Evolutionary conservation across 306 rosid genomes (phyloP), one percentile per base, ranked within the genome.

Genomic region (Sphenostylis stenocarpa): DNA sequence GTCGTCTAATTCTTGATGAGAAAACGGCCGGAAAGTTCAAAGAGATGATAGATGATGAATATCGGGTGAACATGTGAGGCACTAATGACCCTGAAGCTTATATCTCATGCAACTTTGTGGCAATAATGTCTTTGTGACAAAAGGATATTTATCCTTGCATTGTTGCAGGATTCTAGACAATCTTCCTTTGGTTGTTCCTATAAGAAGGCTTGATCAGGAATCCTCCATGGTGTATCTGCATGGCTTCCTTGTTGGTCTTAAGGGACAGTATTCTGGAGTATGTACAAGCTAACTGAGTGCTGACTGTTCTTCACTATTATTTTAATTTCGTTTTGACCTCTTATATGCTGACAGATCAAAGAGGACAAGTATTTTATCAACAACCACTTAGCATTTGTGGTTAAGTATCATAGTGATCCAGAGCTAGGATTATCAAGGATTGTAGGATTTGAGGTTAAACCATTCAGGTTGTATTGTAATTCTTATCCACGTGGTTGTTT

Each of bases 1-100:
- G 81, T 52, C 74, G 74, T 26, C 16, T 77, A 53, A 13, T 11
- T 66, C 81, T 77, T 19, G 36, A 67, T 53, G 67, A 72, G 8
- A n/a, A 24, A 51, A 52, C 17, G 6, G 44, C 45, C 33, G 6
- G 17, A 38, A 67, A 38, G 23, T 66, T 77, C 74, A 66, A 39
- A 67, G 81, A 77, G 38, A 77, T 66, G 74, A 77, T 77, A 38
- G 56, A 76, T 11, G 81, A 77, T 17, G 81, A 76, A 20, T 77
- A 77, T 66, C 56, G 67, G 31, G 81, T 77, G 74, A 77, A 66
- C 56, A 77, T 77, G 81, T 77, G 56, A 66, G 81, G 43, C 81
- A 24, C n/a, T 41, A 31, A 17, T 66, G 43, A n/a, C 57, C 74
- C 52, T 66, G 34, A 24, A 77, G 47, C 7, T 53, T n/a, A 33